Base-by-base conservation (phyloP, 768 basidiomycete genomes). In the Boletellus emodensis region DNA sequence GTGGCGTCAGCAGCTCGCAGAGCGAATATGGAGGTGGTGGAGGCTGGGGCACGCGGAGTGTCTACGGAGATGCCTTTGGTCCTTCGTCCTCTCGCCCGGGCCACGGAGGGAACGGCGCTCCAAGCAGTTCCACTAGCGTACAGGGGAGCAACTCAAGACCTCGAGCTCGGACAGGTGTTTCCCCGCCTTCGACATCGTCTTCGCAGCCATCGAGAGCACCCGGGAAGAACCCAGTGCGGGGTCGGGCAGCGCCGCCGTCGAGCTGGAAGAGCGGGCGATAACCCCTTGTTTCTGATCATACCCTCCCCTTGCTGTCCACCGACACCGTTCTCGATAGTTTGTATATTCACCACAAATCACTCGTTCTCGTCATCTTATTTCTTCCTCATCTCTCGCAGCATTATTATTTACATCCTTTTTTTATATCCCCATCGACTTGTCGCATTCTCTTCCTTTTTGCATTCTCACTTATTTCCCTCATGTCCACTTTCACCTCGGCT, bases 31-130 rank as follows among this genome's bases (percentile, higher is more conserved):
- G 84, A 30, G 80, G 80, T 35, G 63, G 71, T 24, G 24, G 24
- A 6, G 70, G 72, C 10, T 82, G 79, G 69, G 73, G 70, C 18
- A 78, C 85, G 38, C 75, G 77, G 57, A 90, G 84, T 58, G 82
- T 79, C 41, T 90, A 90, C 58, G 90, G 87, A 12, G 85, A 85
- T 52, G 64, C 76, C 8, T 81, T 83, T 61, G 78, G 80, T 8
- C 72, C 78, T 2, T 48, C 61, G 7, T 38, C 58, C 14, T 55
- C 67, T 30, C 63, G 54, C n/a, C 6, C 57, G 10, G 49, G 39
- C 35, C 20, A 50, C 5, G 17, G 13, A 32, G 41, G 52, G 5
- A 12, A 44, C 7, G 52, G 48, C 32, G 49, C n/a, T 7, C 53
- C 55, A 5, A 52, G 24, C 18, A 56, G 61, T 40, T 15, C 59